Evolutionary conservation across 2,329 filamentous ascomycete genomes (phyloP).

Genomic region (Orbilia quercus): DNA sequence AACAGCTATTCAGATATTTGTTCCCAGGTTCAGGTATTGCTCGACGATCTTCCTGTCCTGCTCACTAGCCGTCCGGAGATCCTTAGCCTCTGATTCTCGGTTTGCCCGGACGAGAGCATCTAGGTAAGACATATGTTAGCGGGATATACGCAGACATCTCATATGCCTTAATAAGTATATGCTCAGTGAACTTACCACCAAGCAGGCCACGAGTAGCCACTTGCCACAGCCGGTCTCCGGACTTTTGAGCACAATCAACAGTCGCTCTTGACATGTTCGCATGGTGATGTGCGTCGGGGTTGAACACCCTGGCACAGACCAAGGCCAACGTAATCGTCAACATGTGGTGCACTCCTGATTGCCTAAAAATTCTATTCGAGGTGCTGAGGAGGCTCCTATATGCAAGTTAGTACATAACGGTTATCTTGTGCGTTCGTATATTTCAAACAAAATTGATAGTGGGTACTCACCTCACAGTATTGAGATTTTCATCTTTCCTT

Average conservation of each 20-base stretch:
- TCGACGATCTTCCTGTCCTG: conserved; percentile 48
- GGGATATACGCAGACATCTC: neutral
- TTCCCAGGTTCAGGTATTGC: conserved; percentile 48
- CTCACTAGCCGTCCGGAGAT: conserved; percentile 41
- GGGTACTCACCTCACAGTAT: conserved; percentile 35
- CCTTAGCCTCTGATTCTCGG: conserved; percentile 53
- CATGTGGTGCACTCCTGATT: conserved; percentile 54
- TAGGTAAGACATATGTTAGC: conserved; percentile 20
- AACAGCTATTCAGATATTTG: conserved; percentile 23
- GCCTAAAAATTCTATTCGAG: conserved; percentile 52
- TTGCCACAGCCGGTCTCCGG: conserved; percentile 50
- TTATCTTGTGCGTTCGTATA: neutral
- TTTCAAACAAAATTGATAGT: neutral
- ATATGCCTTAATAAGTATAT: neutral
- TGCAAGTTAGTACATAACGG: conserved; percentile 7
- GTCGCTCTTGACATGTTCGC: conserved; percentile 54
- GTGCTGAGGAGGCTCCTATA: conserved; percentile 50
- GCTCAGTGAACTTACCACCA: conserved; percentile 20
- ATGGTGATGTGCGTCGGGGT: conserved; percentile 49
- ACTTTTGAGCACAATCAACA: conserved; percentile 46
- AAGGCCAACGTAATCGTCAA: conserved; percentile 47
- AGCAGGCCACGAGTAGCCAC: conserved; percentile 46
- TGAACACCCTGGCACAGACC: conserved; percentile 52
- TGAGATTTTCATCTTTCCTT: conserved; percentile 44
- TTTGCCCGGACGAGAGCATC: conserved; percentile 50